Percentiles rank a stretch among this genome's conserved stretches.
These are phyloP conservation scores for Caulochytrium protostelioides DNA, from an alignment of 371 early-diverging fungal genomes.

Conservation along the genomic window DNA sequence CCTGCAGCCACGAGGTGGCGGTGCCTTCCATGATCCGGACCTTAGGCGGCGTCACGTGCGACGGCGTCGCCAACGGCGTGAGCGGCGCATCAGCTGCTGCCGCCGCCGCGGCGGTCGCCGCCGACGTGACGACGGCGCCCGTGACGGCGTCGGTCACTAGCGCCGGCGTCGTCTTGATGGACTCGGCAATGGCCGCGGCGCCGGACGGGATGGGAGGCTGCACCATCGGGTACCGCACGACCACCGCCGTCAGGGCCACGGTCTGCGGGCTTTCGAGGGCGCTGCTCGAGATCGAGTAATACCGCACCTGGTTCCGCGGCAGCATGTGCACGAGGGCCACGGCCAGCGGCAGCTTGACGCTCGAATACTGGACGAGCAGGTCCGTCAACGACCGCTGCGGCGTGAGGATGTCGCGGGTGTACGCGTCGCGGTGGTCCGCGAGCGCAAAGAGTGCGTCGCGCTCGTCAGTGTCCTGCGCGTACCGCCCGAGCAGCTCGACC, in stretches of 20 bases:
- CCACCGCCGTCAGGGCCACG: slow-evolving; percentile 65
- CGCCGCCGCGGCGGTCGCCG: too few relatives aligned
- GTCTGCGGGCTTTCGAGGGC: slow-evolving; percentile 39
- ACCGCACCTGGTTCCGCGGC: slow-evolving; percentile 63
- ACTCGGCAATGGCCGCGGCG: background rate
- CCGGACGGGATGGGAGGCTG: slow-evolving; percentile 5
- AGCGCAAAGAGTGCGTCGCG: slow-evolving; percentile 9
- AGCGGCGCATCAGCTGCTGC: too few relatives aligned
- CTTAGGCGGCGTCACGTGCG: too few relatives aligned
- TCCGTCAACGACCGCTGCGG: slow-evolving; percentile 18
- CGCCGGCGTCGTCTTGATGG: background rate
- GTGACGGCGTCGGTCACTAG: too few relatives aligned
- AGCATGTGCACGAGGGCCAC: slow-evolving; percentile 51
- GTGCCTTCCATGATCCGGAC: slow-evolving; percentile 15
- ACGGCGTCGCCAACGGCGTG: too few relatives aligned
- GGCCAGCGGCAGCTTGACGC: slow-evolving; percentile 14
- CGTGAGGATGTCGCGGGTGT: slow-evolving; percentile 12
- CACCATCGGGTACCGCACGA: slow-evolving; percentile 61
- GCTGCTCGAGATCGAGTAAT: slow-evolving; percentile 84
- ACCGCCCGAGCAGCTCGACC: slow-evolving; percentile 23
- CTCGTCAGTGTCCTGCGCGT: slow-evolving; percentile 14
- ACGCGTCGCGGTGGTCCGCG: slow-evolving; percentile 16
- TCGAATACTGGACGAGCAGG: slow-evolving; percentile 14
- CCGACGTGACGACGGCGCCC: too few relatives aligned
- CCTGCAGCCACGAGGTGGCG: slow-evolving; percentile 21